Conservation (phyloP, 2,329 filamentous ascomycete genomes). For the Parascedosporium putredinis region DNA sequence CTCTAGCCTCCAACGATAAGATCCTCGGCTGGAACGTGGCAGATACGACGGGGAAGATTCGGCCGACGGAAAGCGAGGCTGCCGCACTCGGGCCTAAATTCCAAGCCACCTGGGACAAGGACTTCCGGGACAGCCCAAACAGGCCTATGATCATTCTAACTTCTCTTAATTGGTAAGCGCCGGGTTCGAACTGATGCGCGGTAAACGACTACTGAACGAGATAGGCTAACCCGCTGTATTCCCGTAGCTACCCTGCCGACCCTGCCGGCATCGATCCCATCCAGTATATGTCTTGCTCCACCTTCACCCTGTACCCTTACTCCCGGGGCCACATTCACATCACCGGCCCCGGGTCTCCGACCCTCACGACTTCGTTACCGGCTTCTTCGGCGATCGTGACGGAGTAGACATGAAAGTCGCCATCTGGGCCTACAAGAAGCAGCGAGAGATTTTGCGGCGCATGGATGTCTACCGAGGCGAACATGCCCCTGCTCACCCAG, state of each 20-base stretch:
- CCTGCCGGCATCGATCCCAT: constrained; percentile 22
- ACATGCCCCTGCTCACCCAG: constrained; percentile 27
- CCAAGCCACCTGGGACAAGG: constrained; percentile 40
- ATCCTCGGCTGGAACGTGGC: constrained; percentile 47
- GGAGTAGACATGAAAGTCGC: constrained; percentile 45
- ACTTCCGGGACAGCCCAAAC: constrained; percentile 33
- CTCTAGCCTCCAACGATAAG: constrained; percentile 35
- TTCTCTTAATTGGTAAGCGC: constrained; percentile 16
- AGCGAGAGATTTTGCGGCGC: constrained; percentile 48
- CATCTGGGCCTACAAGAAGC: constrained; percentile 54
- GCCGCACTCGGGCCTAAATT: constrained; percentile 41
- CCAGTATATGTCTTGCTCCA: constrained; percentile 42
- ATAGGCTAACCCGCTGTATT: too few relatives aligned
- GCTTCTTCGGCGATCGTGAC: constrained; percentile 41
- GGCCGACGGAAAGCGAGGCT: constrained; percentile 42
- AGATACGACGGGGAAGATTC: constrained; percentile 45
- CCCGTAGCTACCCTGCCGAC: constrained; percentile 28
- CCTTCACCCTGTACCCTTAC: constrained; percentile 49
- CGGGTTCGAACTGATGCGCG: not conserved
- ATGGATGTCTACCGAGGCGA: constrained; percentile 40
- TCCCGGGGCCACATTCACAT: constrained; percentile 54
- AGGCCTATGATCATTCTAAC: constrained; percentile 37
- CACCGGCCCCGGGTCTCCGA: constrained; percentile 29
- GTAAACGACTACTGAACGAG: not conserved
- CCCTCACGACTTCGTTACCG: constrained; percentile 43